Percentiles rank a stretch among this genome's conserved stretches.
Evolutionary conservation across 257 asterid species (phyloP).

Genomic region (Solanum sparsipilum): DNA sequence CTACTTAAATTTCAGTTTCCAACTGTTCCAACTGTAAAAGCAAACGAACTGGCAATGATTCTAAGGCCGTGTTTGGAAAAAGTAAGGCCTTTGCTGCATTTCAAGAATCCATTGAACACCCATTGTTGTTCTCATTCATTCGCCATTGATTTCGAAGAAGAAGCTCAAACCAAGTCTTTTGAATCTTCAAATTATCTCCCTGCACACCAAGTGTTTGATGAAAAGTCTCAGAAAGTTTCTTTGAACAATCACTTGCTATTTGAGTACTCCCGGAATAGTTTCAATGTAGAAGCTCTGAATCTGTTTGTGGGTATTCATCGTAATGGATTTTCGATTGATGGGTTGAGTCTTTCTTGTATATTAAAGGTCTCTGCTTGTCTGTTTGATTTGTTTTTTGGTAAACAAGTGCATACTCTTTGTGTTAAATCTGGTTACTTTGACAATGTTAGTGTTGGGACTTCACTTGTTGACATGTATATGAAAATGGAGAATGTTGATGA

Average conservation of each 20-base stretch:
- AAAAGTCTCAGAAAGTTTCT: slow-evolving; percentile 35
- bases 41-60: slow-evolving; percentile 20
- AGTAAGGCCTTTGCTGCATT: slow-evolving; percentile 10
- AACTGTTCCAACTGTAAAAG: background rate
- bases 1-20: background rate
- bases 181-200: background rate
- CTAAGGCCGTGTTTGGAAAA: slow-evolving; percentile 19
- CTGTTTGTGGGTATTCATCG: slow-evolving; percentile 39
- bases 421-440: slow-evolving; percentile 51
- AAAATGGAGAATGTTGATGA: slow-evolving; percentile 39
- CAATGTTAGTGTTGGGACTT: slow-evolving; percentile 78
- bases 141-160: slow-evolving; percentile 16
- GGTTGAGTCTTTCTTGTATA: slow-evolving; percentile 56
- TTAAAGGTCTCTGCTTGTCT: slow-evolving; percentile 56
- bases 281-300: slow-evolving; percentile 38
- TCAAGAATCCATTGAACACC: slow-evolving; percentile 9
- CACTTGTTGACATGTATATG: slow-evolving; percentile 72
- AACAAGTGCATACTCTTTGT: slow-evolving; percentile 65
- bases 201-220: slow-evolving; percentile 44
- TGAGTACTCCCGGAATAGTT: slow-evolving; percentile 39
- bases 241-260: slow-evolving; percentile 54
- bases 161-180: background rate
- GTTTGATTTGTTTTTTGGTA: slow-evolving; percentile 31
- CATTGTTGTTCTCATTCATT: slow-evolving; percentile 8
- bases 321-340: slow-evolving; percentile 38